Evolutionary conservation across 176 grass and related monocot genomes (phyloP).

Genomic region (Bromus sterilis): DNA sequence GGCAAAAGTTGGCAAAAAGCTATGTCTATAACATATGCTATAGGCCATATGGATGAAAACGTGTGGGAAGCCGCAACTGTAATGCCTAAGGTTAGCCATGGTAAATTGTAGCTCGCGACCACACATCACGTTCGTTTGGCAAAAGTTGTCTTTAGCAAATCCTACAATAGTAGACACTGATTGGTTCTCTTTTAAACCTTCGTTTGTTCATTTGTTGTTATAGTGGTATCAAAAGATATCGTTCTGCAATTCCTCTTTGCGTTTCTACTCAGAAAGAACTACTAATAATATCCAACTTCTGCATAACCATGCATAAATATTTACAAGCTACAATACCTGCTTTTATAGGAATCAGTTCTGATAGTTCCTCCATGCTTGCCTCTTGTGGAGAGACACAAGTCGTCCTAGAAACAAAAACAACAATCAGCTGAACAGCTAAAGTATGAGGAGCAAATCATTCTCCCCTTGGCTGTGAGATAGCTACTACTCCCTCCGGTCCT

Average conservation of each 20-base stretch:
- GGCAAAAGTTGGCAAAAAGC: not conserved
- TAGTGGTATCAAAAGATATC: not conserved
- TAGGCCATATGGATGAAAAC: not conserved
- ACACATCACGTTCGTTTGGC: too few relatives aligned
- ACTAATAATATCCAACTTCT: constrained; percentile 13
- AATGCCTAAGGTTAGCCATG: too few relatives aligned
- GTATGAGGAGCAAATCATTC: constrained; percentile 4
- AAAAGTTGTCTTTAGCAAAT: not conserved
- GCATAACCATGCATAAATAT: constrained; percentile 1
- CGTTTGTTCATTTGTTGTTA: constrained; percentile 21
- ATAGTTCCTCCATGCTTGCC: constrained; percentile 73
- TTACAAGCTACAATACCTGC: constrained; percentile 36
- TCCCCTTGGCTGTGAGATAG: not conserved
- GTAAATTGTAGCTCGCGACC: not conserved
- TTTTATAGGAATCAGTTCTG: constrained; percentile 78
- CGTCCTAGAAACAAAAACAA: constrained; percentile 34
- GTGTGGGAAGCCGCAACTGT: not conserved
- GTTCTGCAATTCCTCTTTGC: constrained; percentile 14
- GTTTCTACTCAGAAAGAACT: constrained; percentile 22
- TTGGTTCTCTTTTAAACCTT: not conserved
- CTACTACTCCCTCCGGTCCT: too few relatives aligned
- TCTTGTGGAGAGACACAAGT: constrained; percentile 69
- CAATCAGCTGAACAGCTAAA: constrained; percentile 12
- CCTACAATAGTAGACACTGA: not conserved
- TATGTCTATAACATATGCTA: not conserved